phyloP scores from a whole-genome alignment of 2,329 filamentous ascomycete genomes.

The Geosmithia flava region DNA sequence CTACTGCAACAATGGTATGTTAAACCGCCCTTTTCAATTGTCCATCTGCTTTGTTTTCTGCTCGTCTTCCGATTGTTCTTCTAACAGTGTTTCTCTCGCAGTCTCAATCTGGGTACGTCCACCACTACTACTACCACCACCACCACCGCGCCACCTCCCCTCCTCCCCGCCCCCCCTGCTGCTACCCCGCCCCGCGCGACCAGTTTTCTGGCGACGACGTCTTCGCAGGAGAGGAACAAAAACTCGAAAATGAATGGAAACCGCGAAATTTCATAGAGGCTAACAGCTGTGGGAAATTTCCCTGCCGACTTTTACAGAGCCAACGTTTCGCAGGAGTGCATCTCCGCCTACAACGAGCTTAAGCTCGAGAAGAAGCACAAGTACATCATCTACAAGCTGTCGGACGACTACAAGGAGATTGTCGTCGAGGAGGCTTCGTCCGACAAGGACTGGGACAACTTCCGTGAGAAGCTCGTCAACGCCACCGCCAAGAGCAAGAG shows the following conservation, averaged over 20 bases:
- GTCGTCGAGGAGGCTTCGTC: conserved; percentile 63
- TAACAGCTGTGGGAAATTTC: conserved; percentile 8
- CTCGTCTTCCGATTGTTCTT: conserved; percentile 3
- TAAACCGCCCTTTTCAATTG: conserved; percentile 3
- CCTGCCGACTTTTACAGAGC: conserved; percentile 37
- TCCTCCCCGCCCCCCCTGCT: conserved; percentile 4
- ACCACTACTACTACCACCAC: background rate
- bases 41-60: background rate
- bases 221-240: background rate
- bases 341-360: conserved; percentile 62
- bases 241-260: background rate
- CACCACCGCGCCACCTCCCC: conserved; percentile 5
- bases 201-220: background rate
- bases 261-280: conserved; percentile 2
- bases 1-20: conserved; percentile 25
- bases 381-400: conserved; percentile 83
- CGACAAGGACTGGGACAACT: conserved; percentile 55
- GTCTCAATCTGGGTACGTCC: conserved; percentile 59
- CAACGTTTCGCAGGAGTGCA: conserved; percentile 60
- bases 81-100: conserved; percentile 15
- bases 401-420: conserved; percentile 72
- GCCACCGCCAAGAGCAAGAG: conserved; percentile 61
- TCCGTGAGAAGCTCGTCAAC: conserved; percentile 65
- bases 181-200: conserved; percentile 3
- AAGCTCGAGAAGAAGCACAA: conserved; percentile 74